These are phyloP conservation scores for Diophrys appendiculata DNA, from an alignment of 73 alveolate genomes.

Conservation along the genomic window DNA sequence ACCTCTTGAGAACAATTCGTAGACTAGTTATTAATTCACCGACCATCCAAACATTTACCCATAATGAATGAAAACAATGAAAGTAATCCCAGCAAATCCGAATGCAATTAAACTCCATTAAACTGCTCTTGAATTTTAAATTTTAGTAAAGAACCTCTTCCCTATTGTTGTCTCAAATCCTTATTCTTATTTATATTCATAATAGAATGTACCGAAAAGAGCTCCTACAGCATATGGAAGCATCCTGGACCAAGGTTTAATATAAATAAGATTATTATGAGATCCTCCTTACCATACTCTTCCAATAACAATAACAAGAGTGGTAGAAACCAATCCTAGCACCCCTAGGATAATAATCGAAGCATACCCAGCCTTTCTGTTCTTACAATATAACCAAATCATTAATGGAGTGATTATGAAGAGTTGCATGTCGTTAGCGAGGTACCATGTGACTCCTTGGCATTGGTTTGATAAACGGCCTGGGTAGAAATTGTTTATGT, in stretches of 20 bases:
- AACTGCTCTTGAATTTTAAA: not conserved
- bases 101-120: too few relatives aligned
- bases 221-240: conserved; percentile 58
- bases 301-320: not conserved
- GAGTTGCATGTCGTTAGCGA: conserved; percentile 11
- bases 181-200: conserved; percentile 16
- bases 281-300: not conserved
- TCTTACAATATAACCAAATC: conserved; percentile 1
- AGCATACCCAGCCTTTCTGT: conserved; percentile 28
- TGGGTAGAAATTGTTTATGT: conserved; percentile 20
- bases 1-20: not conserved
- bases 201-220: conserved; percentile 33
- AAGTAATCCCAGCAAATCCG: not conserved
- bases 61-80: not conserved
- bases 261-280: conserved; percentile 7
- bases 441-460: conserved; percentile 38
- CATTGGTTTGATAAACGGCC: not conserved
- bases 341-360: not conserved
- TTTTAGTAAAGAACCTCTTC: not conserved
- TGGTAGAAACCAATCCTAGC: not conserved
- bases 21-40: not conserved
- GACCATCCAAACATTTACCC: not conserved
- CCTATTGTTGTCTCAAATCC: not conserved
- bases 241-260: conserved; percentile 62
- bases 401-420: conserved; percentile 25